Evolutionary conservation across 1,284 basidiomycete species (phyloP).

Genomic region (Farysia itapuensis): DNA sequence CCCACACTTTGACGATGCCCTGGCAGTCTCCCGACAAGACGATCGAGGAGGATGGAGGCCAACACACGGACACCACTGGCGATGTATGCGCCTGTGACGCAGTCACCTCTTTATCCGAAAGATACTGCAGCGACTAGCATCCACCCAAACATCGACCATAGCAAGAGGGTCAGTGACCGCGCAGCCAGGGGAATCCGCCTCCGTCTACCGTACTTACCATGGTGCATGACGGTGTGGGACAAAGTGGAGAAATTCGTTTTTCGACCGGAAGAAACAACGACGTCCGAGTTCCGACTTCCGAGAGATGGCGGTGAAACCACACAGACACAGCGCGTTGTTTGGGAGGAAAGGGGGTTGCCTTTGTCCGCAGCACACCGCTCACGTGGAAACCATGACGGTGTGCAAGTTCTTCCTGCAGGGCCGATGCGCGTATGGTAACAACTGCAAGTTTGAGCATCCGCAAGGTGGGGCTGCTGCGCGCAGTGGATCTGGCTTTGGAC

Average conservation of each 20-base stretch:
- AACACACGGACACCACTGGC: slow-evolving; percentile 25
- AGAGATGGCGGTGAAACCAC: too few species aligned
- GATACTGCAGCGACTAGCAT: slow-evolving; percentile 35
- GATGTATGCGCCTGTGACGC: slow-evolving; percentile 16
- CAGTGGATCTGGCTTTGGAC: slow-evolving; percentile 19
- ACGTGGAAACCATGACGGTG: slow-evolving; percentile 27
- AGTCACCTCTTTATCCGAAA: slow-evolving; percentile 23
- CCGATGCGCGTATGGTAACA: slow-evolving; percentile 40
- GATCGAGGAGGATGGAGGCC: slow-evolving; percentile 12
- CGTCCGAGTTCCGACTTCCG: too few species aligned
- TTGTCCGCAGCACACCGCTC: background rate
- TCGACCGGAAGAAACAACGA: too few species aligned
- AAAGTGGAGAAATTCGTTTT: too few species aligned
- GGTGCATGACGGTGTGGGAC: too few species aligned
- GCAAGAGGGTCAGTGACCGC: too few species aligned
- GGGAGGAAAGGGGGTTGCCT: too few species aligned
- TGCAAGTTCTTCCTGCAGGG: slow-evolving; percentile 43
- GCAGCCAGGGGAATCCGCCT: too few species aligned
- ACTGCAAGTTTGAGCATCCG: slow-evolving; percentile 42
- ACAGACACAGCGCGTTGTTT: too few species aligned
- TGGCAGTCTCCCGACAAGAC: slow-evolving; percentile 21
- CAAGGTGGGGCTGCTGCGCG: slow-evolving; percentile 11
- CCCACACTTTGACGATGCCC: slow-evolving; percentile 12
- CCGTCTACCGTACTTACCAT: too few species aligned
- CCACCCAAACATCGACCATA: too few species aligned